These are phyloP conservation scores for Aureobasidium lini DNA, from an alignment of 2,329 filamentous ascomycete species.

Conservation along the genomic window DNA sequence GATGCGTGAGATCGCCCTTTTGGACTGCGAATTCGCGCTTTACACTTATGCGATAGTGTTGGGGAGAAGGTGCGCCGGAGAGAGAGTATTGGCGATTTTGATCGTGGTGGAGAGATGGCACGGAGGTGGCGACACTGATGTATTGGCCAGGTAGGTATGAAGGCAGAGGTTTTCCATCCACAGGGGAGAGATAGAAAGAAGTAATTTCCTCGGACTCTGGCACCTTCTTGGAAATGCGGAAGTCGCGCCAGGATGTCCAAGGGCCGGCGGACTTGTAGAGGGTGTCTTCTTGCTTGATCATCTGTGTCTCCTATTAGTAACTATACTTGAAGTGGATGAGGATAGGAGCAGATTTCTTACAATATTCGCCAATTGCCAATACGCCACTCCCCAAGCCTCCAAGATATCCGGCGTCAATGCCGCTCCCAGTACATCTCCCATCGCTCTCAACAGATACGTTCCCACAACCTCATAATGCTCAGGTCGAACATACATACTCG, in stretches of 20 bases:
- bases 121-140: constrained; percentile 51
- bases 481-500: constrained; percentile 58
- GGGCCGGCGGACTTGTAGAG: constrained; percentile 54
- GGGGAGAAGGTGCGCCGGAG: constrained; percentile 33
- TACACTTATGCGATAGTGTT: constrained; percentile 63
- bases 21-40: constrained; percentile 56
- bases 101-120: constrained; percentile 64
- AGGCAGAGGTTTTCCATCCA: constrained; percentile 55
- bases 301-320: constrained; percentile 19
- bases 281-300: constrained; percentile 58
- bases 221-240: constrained; percentile 58
- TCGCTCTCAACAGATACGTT: constrained; percentile 59
- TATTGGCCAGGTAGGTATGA: constrained; percentile 65
- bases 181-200: constrained; percentile 61
- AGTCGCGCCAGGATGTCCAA: constrained; percentile 62
- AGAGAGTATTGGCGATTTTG: constrained; percentile 55
- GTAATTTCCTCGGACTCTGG: constrained; percentile 61
- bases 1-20: constrained; percentile 42
- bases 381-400: constrained; percentile 63
- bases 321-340: neutral
- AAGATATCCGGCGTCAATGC: constrained; percentile 59
- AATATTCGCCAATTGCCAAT: constrained; percentile 64
- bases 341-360: neutral
- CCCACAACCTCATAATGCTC: constrained; percentile 66
- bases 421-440: constrained; percentile 58